Evolutionary conservation across 768 basidiomycete genomes (phyloP).

Genomic region (Calocybe indica): DNA sequence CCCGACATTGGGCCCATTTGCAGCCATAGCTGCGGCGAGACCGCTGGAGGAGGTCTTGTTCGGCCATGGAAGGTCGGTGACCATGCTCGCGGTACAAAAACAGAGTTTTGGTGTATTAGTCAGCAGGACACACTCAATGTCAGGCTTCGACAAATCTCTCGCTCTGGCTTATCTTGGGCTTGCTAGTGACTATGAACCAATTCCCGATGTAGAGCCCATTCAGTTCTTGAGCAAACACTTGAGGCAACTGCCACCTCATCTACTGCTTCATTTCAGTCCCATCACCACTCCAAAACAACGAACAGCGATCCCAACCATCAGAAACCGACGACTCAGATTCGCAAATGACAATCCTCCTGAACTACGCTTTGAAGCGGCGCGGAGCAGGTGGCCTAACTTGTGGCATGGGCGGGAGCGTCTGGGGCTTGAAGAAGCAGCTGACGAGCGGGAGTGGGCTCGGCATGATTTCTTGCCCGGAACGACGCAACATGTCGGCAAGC

Average conservation of each 20-base stretch:
- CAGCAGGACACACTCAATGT: constrained; percentile 3
- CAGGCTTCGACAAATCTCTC: constrained; percentile 26
- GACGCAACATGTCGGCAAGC: constrained; percentile 59
- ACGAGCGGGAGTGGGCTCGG: constrained; percentile 68
- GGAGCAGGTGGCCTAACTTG: constrained; percentile 56
- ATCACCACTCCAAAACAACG: constrained; percentile 61
- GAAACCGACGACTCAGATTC: constrained; percentile 71
- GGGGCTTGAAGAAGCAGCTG: constrained; percentile 47
- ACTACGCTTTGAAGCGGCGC: constrained; percentile 48
- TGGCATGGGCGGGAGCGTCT: constrained; percentile 54
- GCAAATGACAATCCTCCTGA: constrained; percentile 47
- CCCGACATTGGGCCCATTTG: constrained; percentile 50
- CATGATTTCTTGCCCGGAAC: constrained; percentile 53
- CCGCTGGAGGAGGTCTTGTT: constrained; percentile 1
- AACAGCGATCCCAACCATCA: constrained; percentile 53
- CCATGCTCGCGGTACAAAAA: background rate
- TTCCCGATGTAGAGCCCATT: constrained; percentile 51
- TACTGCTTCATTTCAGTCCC: constrained; percentile 39
- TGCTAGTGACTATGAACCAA: constrained; percentile 50
- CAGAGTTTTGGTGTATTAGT: too few species aligned
- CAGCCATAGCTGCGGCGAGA: constrained; percentile 24
- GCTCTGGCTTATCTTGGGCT: constrained; percentile 50
- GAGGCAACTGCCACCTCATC: constrained; percentile 59
- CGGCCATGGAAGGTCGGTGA: constrained; percentile 4
- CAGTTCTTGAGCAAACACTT: constrained; percentile 59